phyloP scores from a whole-genome alignment of 2,329 filamentous ascomycete genomes.

The Onygena corvina region DNA sequence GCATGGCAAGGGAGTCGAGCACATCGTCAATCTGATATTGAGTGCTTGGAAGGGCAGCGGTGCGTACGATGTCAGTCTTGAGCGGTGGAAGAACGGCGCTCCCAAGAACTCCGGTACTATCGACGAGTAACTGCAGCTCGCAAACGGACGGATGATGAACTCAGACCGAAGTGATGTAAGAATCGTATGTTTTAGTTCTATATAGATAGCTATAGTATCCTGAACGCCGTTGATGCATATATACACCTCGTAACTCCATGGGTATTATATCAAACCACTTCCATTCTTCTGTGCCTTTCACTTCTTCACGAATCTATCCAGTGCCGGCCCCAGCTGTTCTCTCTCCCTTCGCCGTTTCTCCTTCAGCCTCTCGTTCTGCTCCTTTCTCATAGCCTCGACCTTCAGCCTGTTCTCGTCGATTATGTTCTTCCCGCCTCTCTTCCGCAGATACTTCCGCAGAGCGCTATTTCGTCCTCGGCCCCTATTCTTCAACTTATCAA shows the following conservation, averaged over 20 bases:
- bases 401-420: slow-evolving; percentile 89
- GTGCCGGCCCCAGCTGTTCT: slow-evolving; percentile 69
- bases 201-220: not conserved
- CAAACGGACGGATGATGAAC: not conserved
- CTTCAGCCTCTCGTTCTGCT: slow-evolving; percentile 55
- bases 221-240: slow-evolving; percentile 4
- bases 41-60: slow-evolving; percentile 90
- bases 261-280: slow-evolving; percentile 11
- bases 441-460: slow-evolving; percentile 74
- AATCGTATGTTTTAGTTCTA: too few species aligned
- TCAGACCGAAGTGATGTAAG: too few species aligned
- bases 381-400: slow-evolving; percentile 67
- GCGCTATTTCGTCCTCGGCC: slow-evolving; percentile 83
- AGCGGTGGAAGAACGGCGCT: slow-evolving; percentile 35
- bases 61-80: slow-evolving; percentile 42
- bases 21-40: slow-evolving; percentile 76
- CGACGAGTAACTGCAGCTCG: not conserved
- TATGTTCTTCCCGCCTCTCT: slow-evolving; percentile 84
- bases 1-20: slow-evolving; percentile 68
- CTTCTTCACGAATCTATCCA: slow-evolving; percentile 60
- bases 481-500: slow-evolving; percentile 56
- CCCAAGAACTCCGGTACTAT: slow-evolving; percentile 28
- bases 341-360: slow-evolving; percentile 54
- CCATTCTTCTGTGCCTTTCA: not conserved
- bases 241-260: slow-evolving; percentile 7